phyloP scores from a whole-genome alignment of 495 filamentous ascomycete genomes.

The Xylaria venustula region DNA sequence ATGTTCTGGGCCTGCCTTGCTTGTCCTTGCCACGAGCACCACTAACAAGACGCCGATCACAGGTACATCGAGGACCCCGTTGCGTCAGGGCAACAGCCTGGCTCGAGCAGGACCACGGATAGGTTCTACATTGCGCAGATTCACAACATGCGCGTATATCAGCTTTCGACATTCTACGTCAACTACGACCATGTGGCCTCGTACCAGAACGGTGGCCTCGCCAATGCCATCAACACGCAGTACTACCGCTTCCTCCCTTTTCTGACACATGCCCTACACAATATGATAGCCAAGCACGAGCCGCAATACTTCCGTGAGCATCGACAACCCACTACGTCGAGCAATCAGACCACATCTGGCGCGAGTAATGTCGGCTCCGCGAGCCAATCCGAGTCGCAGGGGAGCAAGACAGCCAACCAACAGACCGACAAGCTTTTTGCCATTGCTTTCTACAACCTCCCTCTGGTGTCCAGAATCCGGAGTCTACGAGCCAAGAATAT shows the following conservation, averaged over 20 bases:
- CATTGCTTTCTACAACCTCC: conserved; percentile 94
- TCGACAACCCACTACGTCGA: conserved; percentile 67
- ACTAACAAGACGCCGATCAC: background rate
- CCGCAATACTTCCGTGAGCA: conserved; percentile 91
- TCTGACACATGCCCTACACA: conserved; percentile 84
- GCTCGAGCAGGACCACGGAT: conserved; percentile 73
- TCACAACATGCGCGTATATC: conserved; percentile 78
- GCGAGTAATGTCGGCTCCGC: conserved; percentile 60
- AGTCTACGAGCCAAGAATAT: conserved; percentile 88
- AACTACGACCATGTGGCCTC: conserved; percentile 85
- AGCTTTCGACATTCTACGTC: conserved; percentile 94
- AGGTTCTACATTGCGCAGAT: conserved; percentile 98
- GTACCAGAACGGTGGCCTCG: conserved; percentile 68
- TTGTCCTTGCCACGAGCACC: no score
- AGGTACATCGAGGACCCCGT: conserved; percentile 77
- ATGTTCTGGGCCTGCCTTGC: conserved; percentile 29
- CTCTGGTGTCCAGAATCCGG: conserved; percentile 86
- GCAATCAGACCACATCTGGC: conserved; percentile 64
- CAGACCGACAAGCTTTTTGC: conserved; percentile 96
- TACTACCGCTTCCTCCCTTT: conserved; percentile 97
- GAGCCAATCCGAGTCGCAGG: conserved; percentile 62
- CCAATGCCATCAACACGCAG: conserved; percentile 78
- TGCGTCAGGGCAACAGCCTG: conserved; percentile 69
- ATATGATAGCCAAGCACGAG: conserved; percentile 90
- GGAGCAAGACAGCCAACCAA: conserved; percentile 79